These are phyloP conservation scores for Saururus chinensis DNA, from an alignment of 164 flowering plant species.

Conservation along the genomic window DNA sequence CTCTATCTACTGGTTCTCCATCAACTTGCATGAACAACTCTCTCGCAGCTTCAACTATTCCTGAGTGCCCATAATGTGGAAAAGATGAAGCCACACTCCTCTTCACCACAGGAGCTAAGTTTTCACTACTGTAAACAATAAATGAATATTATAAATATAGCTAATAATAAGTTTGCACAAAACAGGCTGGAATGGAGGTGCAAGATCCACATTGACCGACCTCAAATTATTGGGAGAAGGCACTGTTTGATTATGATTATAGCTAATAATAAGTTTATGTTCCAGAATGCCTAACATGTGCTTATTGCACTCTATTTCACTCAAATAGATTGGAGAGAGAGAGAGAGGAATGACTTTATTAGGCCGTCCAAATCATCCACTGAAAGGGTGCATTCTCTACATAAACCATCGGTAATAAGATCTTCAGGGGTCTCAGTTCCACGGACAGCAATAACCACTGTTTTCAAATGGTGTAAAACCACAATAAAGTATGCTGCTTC, in stretches of 20 bases:
- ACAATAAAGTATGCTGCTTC: slow-evolving; percentile 76
- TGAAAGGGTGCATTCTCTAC: slow-evolving; percentile 56
- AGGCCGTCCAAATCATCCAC: slow-evolving; percentile 69
- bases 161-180: no score
- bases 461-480: slow-evolving; percentile 48
- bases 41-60: slow-evolving; percentile 74
- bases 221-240: no score
- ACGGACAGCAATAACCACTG: slow-evolving; percentile 67
- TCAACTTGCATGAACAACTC: slow-evolving; percentile 67
- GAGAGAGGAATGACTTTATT: slow-evolving; percentile 34
- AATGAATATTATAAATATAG: not conserved
- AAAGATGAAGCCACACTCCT: slow-evolving; percentile 34
- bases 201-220: no score
- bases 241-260: no score
- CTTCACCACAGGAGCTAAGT: slow-evolving; percentile 26
- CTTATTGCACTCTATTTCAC: no score
- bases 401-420: slow-evolving; percentile 74
- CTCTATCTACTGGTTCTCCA: slow-evolving; percentile 28
- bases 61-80: slow-evolving; percentile 81
- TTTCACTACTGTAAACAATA: slow-evolving; percentile 28
- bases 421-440: slow-evolving; percentile 97
- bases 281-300: no score
- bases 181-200: no score
- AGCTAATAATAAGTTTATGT: no score
- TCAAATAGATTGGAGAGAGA: no score